Percentiles rank a stretch among this genome's conserved stretches.
phyloP scores from a whole-genome alignment of 2,329 filamentous ascomycete species.

The Fusarium annulatum region DNA sequence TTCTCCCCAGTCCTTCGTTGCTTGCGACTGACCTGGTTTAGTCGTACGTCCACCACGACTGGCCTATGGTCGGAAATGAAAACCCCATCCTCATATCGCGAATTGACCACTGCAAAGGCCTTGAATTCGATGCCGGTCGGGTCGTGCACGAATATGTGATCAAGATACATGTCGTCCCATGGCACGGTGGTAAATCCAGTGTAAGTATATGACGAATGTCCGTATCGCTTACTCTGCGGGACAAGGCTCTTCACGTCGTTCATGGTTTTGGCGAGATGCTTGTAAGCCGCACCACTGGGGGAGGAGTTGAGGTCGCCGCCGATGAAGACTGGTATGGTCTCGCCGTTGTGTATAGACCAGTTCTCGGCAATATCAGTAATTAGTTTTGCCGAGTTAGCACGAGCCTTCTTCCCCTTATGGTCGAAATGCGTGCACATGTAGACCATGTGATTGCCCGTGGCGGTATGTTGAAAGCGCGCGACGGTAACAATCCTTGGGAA shows the following conservation, averaged over 20 bases:
- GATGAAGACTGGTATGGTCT: slow-evolving; percentile 46
- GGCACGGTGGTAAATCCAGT: slow-evolving; percentile 43
- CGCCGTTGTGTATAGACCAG: slow-evolving; percentile 37
- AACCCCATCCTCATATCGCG: slow-evolving; percentile 42
- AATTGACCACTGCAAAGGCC: slow-evolving; percentile 43
- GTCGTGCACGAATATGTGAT: slow-evolving; percentile 49
- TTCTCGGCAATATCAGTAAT: slow-evolving; percentile 49
- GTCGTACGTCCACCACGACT: slow-evolving; percentile 44
- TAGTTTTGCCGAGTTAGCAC: slow-evolving; percentile 55
- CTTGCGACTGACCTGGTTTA: slow-evolving; percentile 28
- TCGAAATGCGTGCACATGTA: slow-evolving; percentile 66
- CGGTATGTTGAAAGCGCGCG: slow-evolving; percentile 56
- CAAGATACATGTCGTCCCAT: slow-evolving; percentile 41
- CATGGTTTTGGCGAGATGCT: slow-evolving; percentile 41
- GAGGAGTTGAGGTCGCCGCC: slow-evolving; percentile 49
- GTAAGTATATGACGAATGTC: slow-evolving; percentile 44
- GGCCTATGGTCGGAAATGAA: slow-evolving; percentile 51
- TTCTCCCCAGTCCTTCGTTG: not conserved
- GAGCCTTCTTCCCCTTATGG: slow-evolving; percentile 55
- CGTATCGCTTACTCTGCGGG: slow-evolving; percentile 35
- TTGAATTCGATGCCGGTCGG: slow-evolving; percentile 38
- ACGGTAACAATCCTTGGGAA: slow-evolving; percentile 60
- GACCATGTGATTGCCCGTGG: slow-evolving; percentile 53
- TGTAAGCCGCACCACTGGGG: slow-evolving; percentile 44
- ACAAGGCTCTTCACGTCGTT: slow-evolving; percentile 43